phyloP scores from a whole-genome alignment of 768 basidiomycete species.

The Nidula microcarpa region DNA sequence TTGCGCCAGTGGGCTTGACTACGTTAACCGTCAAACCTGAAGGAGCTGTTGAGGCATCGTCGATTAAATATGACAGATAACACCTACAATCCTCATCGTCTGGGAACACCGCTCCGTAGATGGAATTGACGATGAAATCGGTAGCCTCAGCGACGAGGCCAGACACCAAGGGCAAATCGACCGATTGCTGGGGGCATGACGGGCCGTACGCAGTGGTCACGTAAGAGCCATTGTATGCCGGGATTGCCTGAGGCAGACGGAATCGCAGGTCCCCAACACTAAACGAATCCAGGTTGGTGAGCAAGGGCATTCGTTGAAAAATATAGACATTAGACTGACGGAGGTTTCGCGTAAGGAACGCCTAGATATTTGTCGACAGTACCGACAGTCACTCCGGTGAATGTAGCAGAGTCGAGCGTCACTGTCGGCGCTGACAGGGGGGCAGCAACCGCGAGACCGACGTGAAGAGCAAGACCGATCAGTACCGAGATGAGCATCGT shows the following conservation, averaged over 20 bases:
- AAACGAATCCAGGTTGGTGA: background rate
- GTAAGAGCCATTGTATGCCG: background rate
- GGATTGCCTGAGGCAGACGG: background rate
- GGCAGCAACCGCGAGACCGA: conserved; percentile 10
- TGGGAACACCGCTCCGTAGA: conserved; percentile 24
- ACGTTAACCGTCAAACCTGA: conserved; percentile 53
- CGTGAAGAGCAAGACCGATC: conserved; percentile 9
- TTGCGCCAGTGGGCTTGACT: conserved; percentile 37
- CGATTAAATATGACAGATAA: background rate
- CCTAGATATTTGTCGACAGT: conserved; percentile 39
- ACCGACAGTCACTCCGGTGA: conserved; percentile 34
- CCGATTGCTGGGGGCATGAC: conserved; percentile 36
- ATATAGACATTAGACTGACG: conserved; percentile 29
- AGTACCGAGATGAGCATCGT: conserved; percentile 14
- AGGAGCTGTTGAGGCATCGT: background rate
- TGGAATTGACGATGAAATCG: conserved; percentile 25
- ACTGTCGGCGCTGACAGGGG: conserved; percentile 28
- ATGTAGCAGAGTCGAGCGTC: conserved; percentile 38
- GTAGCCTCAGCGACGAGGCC: conserved; percentile 29
- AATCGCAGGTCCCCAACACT: conserved; percentile 1
- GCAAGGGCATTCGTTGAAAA: too few relatives aligned
- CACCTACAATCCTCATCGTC: conserved; percentile 44
- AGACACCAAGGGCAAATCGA: conserved; percentile 27
- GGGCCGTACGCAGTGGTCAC: background rate
- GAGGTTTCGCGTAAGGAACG: conserved; percentile 53